Conservation (phyloP, 805 yeast species). For the Saccharomyces mikatae region DNA sequence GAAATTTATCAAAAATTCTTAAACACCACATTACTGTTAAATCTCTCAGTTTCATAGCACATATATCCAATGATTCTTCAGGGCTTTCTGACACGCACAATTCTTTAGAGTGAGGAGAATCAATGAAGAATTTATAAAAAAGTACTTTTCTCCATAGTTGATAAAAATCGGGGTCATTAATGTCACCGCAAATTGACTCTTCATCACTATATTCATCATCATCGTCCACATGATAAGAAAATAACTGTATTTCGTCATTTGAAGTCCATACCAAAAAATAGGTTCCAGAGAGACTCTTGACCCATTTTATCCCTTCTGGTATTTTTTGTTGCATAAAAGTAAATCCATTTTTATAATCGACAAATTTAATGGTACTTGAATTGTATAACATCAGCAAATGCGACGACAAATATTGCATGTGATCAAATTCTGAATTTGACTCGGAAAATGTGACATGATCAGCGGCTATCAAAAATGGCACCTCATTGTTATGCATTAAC, state of each 20-base stretch:
- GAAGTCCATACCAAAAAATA: slow-evolving; percentile 19
- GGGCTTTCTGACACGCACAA: slow-evolving; percentile 21
- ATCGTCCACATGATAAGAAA: slow-evolving; percentile 22
- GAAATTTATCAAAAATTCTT: slow-evolving; percentile 16
- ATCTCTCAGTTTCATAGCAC: slow-evolving; percentile 28
- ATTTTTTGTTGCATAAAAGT: slow-evolving; percentile 16
- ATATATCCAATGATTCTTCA: slow-evolving; percentile 19
- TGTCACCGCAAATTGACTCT: slow-evolving; percentile 13
- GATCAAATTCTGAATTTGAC: slow-evolving; percentile 12
- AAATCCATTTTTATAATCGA: slow-evolving; percentile 24
- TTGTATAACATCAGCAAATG: slow-evolving; percentile 18
- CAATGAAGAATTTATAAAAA: slow-evolving; percentile 22
- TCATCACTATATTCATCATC: slow-evolving; percentile 8
- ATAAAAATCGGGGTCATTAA: slow-evolving; percentile 14
- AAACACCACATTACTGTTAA: slow-evolving; percentile 26
- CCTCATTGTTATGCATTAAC: slow-evolving; percentile 1
- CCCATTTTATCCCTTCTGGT: slow-evolving; percentile 19
- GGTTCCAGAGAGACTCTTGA: slow-evolving; percentile 10
- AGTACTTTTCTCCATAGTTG: slow-evolving; percentile 22
- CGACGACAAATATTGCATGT: slow-evolving; percentile 15
- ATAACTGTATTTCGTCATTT: slow-evolving; percentile 14
- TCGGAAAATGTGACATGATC: slow-evolving; percentile 15
- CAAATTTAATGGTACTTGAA: slow-evolving; percentile 11
- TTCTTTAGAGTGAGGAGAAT: slow-evolving; percentile 12
- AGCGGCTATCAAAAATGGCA: slow-evolving; percentile 11